Evolutionary conservation across 2,329 filamentous ascomycete genomes (phyloP).

Genomic region (Daldinia sp.): DNA sequence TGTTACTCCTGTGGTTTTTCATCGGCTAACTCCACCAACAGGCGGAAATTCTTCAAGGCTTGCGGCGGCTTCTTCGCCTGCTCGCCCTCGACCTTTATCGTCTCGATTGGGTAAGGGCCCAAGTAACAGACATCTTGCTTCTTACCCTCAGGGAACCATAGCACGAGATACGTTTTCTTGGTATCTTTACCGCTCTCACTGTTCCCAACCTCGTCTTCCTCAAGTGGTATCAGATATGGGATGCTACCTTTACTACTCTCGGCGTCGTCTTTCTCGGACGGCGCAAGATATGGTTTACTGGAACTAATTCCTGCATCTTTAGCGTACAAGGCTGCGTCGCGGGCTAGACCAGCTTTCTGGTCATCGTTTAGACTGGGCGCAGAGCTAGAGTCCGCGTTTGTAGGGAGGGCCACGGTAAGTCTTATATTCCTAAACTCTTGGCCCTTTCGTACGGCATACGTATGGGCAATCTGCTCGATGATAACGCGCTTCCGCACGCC

Average conservation of each 20-base stretch:
- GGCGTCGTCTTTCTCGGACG: too few relatives aligned
- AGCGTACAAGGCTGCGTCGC: not conserved
- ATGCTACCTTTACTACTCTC: too few relatives aligned
- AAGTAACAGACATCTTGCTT: slow-evolving; percentile 20
- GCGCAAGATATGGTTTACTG: too few relatives aligned
- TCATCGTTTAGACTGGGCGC: not conserved
- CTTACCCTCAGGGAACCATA: not conserved
- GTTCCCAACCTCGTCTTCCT: not conserved
- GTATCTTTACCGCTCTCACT: not conserved
- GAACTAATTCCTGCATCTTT: too few relatives aligned
- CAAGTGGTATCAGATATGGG: slow-evolving; percentile 6
- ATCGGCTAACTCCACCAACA: not conserved
- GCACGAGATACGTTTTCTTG: not conserved
- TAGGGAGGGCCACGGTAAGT: not conserved
- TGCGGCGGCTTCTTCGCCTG: slow-evolving; percentile 40
- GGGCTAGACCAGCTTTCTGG: not conserved
- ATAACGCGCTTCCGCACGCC: slow-evolving; percentile 50
- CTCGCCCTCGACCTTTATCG: slow-evolving; percentile 50
- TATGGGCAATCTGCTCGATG: slow-evolving; percentile 47
- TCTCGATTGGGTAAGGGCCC: slow-evolving; percentile 38
- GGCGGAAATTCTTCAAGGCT: slow-evolving; percentile 40
- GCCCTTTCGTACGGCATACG: too few relatives aligned
- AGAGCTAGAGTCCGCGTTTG: too few relatives aligned
- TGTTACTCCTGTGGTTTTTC: not conserved
- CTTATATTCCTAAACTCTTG: not conserved